These are phyloP conservation scores for Veloboletus limbatus DNA, from an alignment of 1,284 basidiomycete species.

Conservation along the genomic window DNA sequence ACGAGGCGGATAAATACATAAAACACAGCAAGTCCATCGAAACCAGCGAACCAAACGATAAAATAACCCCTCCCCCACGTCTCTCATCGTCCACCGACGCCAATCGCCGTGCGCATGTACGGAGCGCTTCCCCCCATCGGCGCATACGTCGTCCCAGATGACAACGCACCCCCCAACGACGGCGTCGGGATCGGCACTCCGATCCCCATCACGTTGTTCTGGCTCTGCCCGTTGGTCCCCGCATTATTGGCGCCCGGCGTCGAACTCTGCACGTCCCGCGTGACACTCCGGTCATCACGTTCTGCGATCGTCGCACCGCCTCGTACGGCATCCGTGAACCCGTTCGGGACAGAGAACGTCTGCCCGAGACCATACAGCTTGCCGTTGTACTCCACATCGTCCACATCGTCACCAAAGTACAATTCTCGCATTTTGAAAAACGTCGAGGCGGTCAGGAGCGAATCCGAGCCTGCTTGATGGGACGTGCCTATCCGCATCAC, in stretches of 20 bases:
- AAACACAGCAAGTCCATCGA: conserved; percentile 1
- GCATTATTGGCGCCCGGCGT: conserved; percentile 43
- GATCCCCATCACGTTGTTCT: conserved; percentile 40
- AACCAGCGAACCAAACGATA: conserved; percentile 11
- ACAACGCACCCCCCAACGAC: conserved; percentile 39
- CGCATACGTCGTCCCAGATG: conserved; percentile 51
- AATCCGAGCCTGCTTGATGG: conserved; percentile 96
- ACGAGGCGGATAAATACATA: background rate
- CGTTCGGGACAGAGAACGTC: conserved; percentile 65
- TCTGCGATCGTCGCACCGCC: conserved; percentile 76
- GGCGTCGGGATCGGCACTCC: conserved; percentile 34
- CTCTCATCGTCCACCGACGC: conserved; percentile 55
- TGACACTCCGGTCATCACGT: conserved; percentile 62
- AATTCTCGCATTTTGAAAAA: conserved; percentile 95
- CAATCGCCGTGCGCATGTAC: conserved; percentile 62
- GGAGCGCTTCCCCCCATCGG: conserved; percentile 58
- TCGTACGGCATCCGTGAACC: conserved; percentile 59
- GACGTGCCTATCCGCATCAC: conserved; percentile 88
- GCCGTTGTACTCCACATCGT: conserved; percentile 74
- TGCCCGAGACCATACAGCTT: conserved; percentile 77
- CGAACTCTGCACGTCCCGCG: conserved; percentile 55
- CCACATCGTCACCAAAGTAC: conserved; percentile 87
- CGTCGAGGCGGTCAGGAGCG: conserved; percentile 86
- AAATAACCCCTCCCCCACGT: conserved; percentile 11
- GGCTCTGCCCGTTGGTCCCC: conserved; percentile 32